A percentile compares a stretch with the other conserved stretches of the same genome.
These are phyloP conservation scores for Datisca glomerata DNA, from an alignment of 306 rosid genomes.

Conservation along the genomic window DNA sequence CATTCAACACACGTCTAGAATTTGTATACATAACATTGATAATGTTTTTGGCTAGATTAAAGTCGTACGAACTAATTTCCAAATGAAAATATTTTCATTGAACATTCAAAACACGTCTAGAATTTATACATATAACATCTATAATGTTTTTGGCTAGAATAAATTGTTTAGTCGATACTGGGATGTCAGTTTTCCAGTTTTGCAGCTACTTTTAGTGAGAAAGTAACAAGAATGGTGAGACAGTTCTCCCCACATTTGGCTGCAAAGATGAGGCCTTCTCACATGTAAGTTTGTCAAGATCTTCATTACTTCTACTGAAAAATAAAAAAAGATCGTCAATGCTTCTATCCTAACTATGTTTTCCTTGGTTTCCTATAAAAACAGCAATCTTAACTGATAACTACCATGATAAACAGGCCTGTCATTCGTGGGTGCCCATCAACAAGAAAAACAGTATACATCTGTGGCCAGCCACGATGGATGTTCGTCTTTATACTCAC, in stretches of 20 bases:
- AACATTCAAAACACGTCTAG: too few species aligned
- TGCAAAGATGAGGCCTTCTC: constrained; percentile 93
- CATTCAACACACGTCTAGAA: too few species aligned
- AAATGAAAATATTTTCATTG: too few species aligned
- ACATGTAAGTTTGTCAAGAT: constrained; percentile 43
- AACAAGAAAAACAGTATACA: constrained; percentile 57
- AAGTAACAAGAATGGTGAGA: constrained; percentile 67
- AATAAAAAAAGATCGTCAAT: too few species aligned
- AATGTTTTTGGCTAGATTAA: too few species aligned
- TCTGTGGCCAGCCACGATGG: constrained; percentile 87
- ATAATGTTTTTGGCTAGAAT: too few species aligned
- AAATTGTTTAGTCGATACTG: too few species aligned
- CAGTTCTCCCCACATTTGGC: constrained; percentile 86
- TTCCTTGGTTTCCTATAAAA: too few species aligned
- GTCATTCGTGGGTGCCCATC: constrained; percentile 93
- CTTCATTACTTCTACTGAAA: not conserved
- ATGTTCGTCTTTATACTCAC: constrained; percentile 52
- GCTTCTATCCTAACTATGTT: too few species aligned
- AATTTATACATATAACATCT: too few species aligned
- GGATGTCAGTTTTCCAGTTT: constrained; percentile 40
- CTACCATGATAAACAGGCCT: constrained; percentile 45
- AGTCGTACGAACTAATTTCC: too few species aligned
- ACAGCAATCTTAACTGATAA: constrained; percentile 8
- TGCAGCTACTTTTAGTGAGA: constrained; percentile 90
- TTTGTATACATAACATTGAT: too few species aligned